Conservation (phyloP, 2,329 filamentous ascomycete genomes). For the Pseudogymnoascus sp. region DNA sequence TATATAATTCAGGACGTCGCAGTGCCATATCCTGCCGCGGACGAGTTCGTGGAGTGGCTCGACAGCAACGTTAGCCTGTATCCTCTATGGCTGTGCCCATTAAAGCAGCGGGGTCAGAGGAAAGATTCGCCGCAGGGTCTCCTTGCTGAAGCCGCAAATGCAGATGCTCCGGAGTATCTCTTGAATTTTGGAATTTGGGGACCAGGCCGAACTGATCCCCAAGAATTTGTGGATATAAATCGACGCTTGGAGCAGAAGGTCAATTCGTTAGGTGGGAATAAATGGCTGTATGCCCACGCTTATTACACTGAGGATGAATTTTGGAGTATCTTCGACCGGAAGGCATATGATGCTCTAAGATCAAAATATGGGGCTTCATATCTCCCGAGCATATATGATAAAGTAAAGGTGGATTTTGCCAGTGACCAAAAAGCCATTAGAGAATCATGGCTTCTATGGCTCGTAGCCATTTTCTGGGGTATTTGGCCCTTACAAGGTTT, state of each 20-base stretch:
- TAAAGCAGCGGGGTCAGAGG: constrained; percentile 28
- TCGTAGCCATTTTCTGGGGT: constrained; percentile 24
- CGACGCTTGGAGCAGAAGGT: constrained; percentile 64
- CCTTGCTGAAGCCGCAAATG: neutral
- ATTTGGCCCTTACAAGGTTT: constrained; percentile 27
- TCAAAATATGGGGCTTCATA: constrained; percentile 54
- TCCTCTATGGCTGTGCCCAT: constrained; percentile 53
- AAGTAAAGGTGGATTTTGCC: constrained; percentile 36
- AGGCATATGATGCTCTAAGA: constrained; percentile 55
- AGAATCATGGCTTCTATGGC: constrained; percentile 29
- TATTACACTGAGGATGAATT: constrained; percentile 71
- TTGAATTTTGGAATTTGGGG: constrained; percentile 73
- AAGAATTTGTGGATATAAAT: constrained; percentile 61
- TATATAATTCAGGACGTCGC: constrained; percentile 59
- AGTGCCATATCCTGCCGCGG: constrained; percentile 44
- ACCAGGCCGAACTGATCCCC: constrained; percentile 50
- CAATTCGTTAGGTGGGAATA: constrained; percentile 62
- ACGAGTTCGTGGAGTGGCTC: constrained; percentile 46
- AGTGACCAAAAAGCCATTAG: constrained; percentile 21
- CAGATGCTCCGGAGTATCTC: constrained; percentile 29
- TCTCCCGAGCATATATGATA: constrained; percentile 46
- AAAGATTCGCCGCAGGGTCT: constrained; percentile 6
- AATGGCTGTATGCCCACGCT: constrained; percentile 80
- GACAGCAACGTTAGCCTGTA: constrained; percentile 40
- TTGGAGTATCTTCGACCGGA: constrained; percentile 52